phyloP scores from a whole-genome alignment of 2,329 filamentous ascomycete species.

The Neophaeococcomyces aloes region DNA sequence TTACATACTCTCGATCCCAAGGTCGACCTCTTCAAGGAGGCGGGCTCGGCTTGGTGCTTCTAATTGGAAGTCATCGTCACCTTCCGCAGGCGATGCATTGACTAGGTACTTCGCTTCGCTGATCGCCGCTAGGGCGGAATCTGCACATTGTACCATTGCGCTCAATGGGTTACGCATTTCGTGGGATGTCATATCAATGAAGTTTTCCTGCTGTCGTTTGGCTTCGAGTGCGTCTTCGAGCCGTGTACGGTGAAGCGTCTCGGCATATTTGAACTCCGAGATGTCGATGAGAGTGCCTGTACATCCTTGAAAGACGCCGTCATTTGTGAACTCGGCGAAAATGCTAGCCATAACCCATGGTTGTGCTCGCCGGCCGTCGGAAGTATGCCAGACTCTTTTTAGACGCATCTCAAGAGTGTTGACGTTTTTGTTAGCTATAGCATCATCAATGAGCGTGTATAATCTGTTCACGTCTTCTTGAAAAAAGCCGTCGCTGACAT shows the following conservation, averaged over 20 bases:
- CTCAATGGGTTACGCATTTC: conserved; percentile 46
- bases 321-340: conserved; percentile 1
- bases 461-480: not conserved
- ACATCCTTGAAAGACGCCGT: not conserved
- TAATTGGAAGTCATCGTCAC: not conserved
- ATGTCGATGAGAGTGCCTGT: conserved; percentile 52
- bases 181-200: conserved; percentile 43
- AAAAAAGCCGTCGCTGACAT: not conserved
- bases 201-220: conserved; percentile 57
- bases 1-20: not conserved
- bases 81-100: conserved; percentile 32
- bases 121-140: not conserved
- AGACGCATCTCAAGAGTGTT: not conserved
- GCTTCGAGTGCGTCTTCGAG: conserved; percentile 70
- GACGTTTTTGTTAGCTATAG: not conserved
- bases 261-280: conserved; percentile 71
- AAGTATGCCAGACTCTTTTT: not conserved
- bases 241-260: conserved; percentile 63
- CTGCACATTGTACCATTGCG: conserved; percentile 45
- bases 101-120: not conserved
- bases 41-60: not conserved
- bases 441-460: not conserved
- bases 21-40: not conserved
- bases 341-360: conserved; percentile 1
- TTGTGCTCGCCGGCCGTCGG: not conserved